A percentile compares a stretch with the other conserved stretches of the same genome.
Conservation (phyloP, 352 stramenopile genomes). For the Phytophthora ohioensis region DNA sequence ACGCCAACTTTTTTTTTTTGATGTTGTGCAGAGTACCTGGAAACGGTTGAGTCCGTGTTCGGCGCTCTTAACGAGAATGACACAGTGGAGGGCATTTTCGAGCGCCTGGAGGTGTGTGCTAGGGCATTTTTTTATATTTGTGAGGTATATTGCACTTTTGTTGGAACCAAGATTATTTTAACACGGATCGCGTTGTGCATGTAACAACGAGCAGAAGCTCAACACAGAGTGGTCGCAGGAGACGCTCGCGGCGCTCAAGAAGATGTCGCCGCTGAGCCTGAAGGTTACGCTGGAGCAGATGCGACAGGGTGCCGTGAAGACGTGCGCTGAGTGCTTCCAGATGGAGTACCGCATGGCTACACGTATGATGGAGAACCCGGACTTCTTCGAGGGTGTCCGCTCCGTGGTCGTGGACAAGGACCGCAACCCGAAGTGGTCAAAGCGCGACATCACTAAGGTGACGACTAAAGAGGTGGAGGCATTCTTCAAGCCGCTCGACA, state of each 20-base stretch:
- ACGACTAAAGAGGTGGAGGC: conserved; percentile 71
- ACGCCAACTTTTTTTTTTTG: conserved; percentile 29
- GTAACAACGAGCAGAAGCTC: conserved; percentile 48
- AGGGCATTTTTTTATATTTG: background rate
- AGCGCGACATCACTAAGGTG: conserved; percentile 68
- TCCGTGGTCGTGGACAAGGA: conserved; percentile 97
- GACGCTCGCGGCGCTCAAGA: conserved; percentile 86
- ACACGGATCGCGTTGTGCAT: conserved; percentile 1
- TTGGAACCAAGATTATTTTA: conserved; percentile 3
- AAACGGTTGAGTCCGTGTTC: conserved; percentile 82
- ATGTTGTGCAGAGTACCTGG: conserved; percentile 58
- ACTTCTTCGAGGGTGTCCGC: conserved; percentile 98
- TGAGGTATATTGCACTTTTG: background rate
- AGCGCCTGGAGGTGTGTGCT: conserved; percentile 48
- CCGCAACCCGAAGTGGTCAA: conserved; percentile 92
- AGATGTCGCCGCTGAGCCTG: conserved; percentile 94
- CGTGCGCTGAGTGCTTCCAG: conserved; percentile 92
- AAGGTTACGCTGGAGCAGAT: conserved; percentile 96
- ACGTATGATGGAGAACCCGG: conserved; percentile 88
- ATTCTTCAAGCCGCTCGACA: conserved; percentile 83
- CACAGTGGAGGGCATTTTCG: conserved; percentile 76
- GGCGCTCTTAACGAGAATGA: conserved; percentile 79
- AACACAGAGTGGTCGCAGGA: conserved; percentile 78
- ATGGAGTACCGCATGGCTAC: conserved; percentile 94
- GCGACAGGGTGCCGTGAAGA: conserved; percentile 86